Conservation (phyloP, 179 eudicot species). For the Amaranthus tricolor region DNA sequence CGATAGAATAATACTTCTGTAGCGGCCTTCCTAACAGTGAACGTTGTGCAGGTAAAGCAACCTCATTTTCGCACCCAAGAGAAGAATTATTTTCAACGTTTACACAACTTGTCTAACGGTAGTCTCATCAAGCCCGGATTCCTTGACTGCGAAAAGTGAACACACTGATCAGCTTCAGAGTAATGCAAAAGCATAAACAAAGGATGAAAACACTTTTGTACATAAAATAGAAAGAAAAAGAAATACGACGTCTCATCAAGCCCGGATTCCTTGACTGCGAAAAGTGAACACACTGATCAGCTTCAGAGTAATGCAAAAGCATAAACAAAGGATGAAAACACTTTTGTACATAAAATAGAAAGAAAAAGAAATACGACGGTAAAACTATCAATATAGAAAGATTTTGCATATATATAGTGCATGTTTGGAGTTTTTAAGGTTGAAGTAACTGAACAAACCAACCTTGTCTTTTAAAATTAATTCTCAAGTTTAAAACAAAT, state of each 20-base stretch:
- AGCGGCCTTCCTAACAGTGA: not conserved
- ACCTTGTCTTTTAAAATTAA: not conserved
- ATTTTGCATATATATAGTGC: not conserved
- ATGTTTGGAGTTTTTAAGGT: not conserved
- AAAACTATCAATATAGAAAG: not conserved
- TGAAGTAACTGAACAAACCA: not conserved
- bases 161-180: conserved; percentile 4
- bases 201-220: not conserved
- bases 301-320: not conserved
- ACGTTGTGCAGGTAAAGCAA: conserved; percentile 14
- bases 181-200: not conserved
- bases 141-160: conserved; percentile 18
- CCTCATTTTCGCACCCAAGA: conserved; percentile 12
- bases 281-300: conserved; percentile 1
- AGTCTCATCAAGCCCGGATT: conserved; percentile 19
- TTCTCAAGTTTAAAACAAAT: not conserved
- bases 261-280: conserved; percentile 24
- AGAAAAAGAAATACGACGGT: not conserved
- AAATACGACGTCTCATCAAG: not conserved
- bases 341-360: not conserved
- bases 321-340: not conserved
- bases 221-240: not conserved
- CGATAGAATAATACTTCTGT: not conserved
- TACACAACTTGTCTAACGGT: not conserved
- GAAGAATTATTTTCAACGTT: not conserved